A percentile compares a stretch with the other conserved stretches of the same genome.
phyloP scores from a whole-genome alignment of 164 flowering plant species.

The Pachysandra terminalis region DNA sequence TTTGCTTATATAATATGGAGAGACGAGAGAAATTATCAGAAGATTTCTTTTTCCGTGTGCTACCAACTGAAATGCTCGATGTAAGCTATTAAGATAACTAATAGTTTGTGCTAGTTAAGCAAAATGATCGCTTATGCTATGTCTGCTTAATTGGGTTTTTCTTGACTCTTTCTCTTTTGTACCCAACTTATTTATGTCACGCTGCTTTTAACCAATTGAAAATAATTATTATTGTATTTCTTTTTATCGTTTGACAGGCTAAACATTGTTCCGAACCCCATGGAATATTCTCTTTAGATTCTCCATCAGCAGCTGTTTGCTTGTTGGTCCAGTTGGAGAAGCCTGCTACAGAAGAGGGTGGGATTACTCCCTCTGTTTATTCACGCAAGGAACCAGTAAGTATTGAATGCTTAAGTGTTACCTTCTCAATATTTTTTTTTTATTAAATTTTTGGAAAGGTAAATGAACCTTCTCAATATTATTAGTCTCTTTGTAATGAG shows the following conservation, averaged over 20 bases:
- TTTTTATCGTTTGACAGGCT: slow-evolving; percentile 36
- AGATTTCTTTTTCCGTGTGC: slow-evolving; percentile 70
- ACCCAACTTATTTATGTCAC: background rate
- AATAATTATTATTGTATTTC: background rate
- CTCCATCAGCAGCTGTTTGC: slow-evolving; percentile 93
- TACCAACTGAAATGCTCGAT: slow-evolving; percentile 73
- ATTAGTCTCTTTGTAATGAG: too few species aligned
- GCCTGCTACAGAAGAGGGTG: slow-evolving; percentile 94
- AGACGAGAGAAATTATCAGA: slow-evolving; percentile 93
- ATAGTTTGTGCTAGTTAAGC: background rate
- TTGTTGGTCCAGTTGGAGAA: slow-evolving; percentile 87
- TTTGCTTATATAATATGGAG: slow-evolving; percentile 89
- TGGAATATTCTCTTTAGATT: slow-evolving; percentile 81
- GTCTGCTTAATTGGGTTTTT: background rate
- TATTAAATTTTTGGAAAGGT: too few species aligned
- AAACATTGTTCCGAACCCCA: slow-evolving; percentile 46
- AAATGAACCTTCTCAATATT: too few species aligned
- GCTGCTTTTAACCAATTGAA: background rate
- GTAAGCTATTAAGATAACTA: slow-evolving; percentile 41
- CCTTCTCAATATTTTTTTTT: background rate
- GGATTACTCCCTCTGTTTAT: slow-evolving; percentile 88
- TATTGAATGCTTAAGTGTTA: background rate
- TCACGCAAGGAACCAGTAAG: slow-evolving; percentile 97
- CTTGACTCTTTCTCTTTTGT: background rate
- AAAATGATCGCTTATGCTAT: background rate